Base-by-base conservation (phyloP, 202 grass and related monocot genomes). In the Saccharum hybrid region DNA sequence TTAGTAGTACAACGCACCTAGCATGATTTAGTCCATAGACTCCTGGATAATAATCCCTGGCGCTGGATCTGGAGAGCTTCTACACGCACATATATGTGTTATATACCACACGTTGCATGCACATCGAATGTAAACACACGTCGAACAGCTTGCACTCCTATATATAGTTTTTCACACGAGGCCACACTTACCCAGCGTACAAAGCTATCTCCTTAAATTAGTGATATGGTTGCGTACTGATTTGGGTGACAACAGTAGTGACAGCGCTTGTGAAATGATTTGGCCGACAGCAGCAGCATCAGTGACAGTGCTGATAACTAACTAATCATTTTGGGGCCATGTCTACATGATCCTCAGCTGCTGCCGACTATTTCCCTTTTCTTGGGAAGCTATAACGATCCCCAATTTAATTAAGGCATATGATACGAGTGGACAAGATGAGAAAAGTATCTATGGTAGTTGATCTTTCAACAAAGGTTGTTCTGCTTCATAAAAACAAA, bases 401-500 rank as follows among this genome's bases (percentile, higher is more conserved):
- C 61, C 83, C 84, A 75, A 80, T 10, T 60, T 22, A 10, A 60
- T 3, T 23, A 60, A 80, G 80, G 75, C 75, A 63, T 63, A 69
- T 37, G 23, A 63, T 69, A 70, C 13, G 38, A 14, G 45, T 71
- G 54, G 42, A 66, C 36, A 71, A 33, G 66, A 74, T 34, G 83
- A 90, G 74, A 76, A 89, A 87, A 83, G 84, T 83, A 65, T 45
- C 42, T 76, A 30, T 63, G 31, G 15, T 12, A 42, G 41, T 63
- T 87, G 80, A 80, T 86, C 84, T 87, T 90, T 83, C 63, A 80
- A 75, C 75, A 83, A 83, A 80, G 71, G 51, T 51, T 83, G 75
- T 65, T 89, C 77, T 79, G 88, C 80, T 83, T 80, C 75, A 70
- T 63, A 80, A 86, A 90, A 79, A 83, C 80, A 90, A 90, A 86